phyloP scores from a whole-genome alignment of 164 flowering plant species.

The Liquidambar formosana region DNA sequence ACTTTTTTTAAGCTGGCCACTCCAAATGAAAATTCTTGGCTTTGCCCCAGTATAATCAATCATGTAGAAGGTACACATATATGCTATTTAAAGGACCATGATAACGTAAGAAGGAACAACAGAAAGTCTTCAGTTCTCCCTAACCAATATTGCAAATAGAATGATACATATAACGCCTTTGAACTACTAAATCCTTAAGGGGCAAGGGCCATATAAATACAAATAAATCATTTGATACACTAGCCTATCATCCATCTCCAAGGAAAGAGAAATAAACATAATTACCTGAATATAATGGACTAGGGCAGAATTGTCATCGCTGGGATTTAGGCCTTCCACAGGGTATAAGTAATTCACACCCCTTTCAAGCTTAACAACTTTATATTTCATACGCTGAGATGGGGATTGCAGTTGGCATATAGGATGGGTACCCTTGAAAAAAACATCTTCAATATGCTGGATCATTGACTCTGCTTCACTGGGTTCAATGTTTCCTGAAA shows the following conservation, averaged over 20 bases:
- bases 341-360: conserved; percentile 57
- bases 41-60: no score
- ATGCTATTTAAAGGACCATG: no score
- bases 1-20: no score
- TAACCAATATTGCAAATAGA: no score
- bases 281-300: conserved; percentile 92
- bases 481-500: conserved; percentile 74
- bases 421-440: conserved; percentile 56
- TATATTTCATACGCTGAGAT: conserved; percentile 76
- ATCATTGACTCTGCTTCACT: conserved; percentile 79
- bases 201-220: not conserved
- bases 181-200: not conserved
- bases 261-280: no score
- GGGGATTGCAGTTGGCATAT: conserved; percentile 63
- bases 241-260: not conserved
- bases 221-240: no score
- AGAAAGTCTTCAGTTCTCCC: no score
- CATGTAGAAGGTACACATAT: not conserved
- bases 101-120: no score
- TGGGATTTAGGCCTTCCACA: conserved; percentile 66
- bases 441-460: conserved; percentile 65
- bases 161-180: not conserved
- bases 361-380: conserved; percentile 74
- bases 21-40: no score
- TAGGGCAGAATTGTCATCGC: conserved; percentile 88